These are phyloP conservation scores for Venturia asperata DNA, from an alignment of 2,329 filamentous ascomycete species.

Conservation along the genomic window DNA sequence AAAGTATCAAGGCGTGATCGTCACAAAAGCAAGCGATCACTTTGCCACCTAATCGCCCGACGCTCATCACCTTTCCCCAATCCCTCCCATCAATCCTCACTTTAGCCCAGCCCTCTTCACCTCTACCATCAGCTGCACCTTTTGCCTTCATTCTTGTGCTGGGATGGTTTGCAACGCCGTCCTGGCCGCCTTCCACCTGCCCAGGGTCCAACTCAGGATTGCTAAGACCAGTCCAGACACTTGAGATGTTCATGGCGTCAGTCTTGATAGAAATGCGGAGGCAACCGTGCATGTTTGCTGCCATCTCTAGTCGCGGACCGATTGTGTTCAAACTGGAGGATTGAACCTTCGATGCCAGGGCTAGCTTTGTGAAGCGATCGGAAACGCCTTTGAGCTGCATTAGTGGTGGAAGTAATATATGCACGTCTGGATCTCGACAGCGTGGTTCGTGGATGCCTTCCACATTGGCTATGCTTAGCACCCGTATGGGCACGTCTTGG, in stretches of 20 bases:
- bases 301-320: constrained; percentile 68
- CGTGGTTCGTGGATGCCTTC: constrained; percentile 89
- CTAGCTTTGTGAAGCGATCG: constrained; percentile 88
- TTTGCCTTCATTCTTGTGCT: constrained; percentile 66
- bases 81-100: constrained; percentile 89
- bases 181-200: constrained; percentile 60
- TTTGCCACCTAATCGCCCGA: constrained; percentile 78
- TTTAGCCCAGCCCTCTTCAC: constrained; percentile 77
- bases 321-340: constrained; percentile 29
- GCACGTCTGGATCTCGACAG: constrained; percentile 84
- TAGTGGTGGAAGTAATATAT: constrained; percentile 82
- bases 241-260: constrained; percentile 77
- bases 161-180: constrained; percentile 67
- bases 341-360: constrained; percentile 34
- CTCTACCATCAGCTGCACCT: constrained; percentile 51
- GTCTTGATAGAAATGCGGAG: constrained; percentile 73
- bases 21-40: constrained; percentile 82
- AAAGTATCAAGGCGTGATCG: constrained; percentile 72
- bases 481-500: constrained; percentile 91
- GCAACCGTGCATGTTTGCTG: constrained; percentile 90
- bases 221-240: constrained; percentile 74
- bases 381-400: constrained; percentile 88
- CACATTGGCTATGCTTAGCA: constrained; percentile 76
- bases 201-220: constrained; percentile 82
- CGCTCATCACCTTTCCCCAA: constrained; percentile 90